Base-by-base conservation (phyloP, 202 grass and related monocot genomes). In the Hordeum pubiflorum region DNA sequence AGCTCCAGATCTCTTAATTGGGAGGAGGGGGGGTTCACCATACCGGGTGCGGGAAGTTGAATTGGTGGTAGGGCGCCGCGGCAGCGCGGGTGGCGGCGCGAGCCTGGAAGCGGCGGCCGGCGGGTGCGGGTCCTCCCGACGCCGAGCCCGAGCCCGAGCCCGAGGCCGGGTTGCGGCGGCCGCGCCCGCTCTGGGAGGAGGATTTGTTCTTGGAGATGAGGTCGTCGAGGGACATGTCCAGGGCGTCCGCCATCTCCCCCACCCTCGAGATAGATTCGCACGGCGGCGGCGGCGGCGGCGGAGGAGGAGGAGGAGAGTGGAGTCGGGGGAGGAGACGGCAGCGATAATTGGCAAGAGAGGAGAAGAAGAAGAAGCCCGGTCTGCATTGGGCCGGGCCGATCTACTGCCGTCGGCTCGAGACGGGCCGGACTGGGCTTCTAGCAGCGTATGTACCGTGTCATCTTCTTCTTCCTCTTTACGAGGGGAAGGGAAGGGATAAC, bases 141-240 rank as follows among this genome's bases (percentile, higher is more conserved):
- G 34, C 54, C 7, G 50, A 54, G 50, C 39, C 39, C 10, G 50
- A 54, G 17, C 48, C 59, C 20, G 34, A n/a, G 15, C 18, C 54
- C 12, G 18, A 34, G 17, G 41, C 41, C 14, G 37, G 75, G 38
- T 20, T 32, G 38, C 75, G 74, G 57, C 57, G 36, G 74, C 36
- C 57, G 3, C 74, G 58, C 38, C 75, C 58, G 38, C 2, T 2
- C 72, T 74, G 58, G 10, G 69, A 32, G 43, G 24, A 72, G 10
- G 58, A 43, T 54, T 89, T 91, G 76, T 89, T 97, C 43, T 86
- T 97, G 39, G 90, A 84, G 79, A 97, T 93, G 79, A 93, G 89
- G 69, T 97, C 91, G 32, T 93, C 91, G 18, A 97, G 94, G 9
- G 94, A 89, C 91, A 97, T 81, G 80, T 97, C 89, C 29, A 93